phyloP scores from a whole-genome alignment of 2,329 filamentous ascomycete species.

The Sporothrix variecibatus region DNA sequence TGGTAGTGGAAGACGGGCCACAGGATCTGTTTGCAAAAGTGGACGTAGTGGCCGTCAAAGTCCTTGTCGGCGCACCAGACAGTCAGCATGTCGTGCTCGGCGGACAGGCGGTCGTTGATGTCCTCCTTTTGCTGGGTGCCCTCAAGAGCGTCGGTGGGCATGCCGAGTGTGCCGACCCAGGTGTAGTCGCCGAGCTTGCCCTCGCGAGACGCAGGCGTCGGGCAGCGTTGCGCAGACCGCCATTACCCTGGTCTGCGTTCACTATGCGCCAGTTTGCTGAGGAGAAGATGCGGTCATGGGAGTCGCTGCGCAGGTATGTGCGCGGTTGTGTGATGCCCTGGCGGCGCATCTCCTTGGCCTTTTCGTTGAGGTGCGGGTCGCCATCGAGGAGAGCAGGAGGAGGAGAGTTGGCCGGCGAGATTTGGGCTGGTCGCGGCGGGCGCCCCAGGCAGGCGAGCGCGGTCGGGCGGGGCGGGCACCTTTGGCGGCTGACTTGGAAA shows the following conservation, averaged over 20 bases:
- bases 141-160: conserved; percentile 85
- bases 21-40: conserved; percentile 96
- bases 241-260: conserved; percentile 86
- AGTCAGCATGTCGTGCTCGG: conserved; percentile 77
- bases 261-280: conserved; percentile 81
- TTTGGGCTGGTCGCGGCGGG: conserved; percentile 73
- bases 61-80: conserved; percentile 90
- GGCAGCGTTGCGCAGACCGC: conserved; percentile 85
- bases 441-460: conserved; percentile 75
- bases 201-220: conserved; percentile 72
- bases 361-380: conserved; percentile 53
- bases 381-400: conserved; percentile 77
- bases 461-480: conserved; percentile 64
- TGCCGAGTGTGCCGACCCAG: conserved; percentile 92
- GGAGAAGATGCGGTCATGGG: conserved; percentile 70
- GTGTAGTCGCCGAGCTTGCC: conserved; percentile 72
- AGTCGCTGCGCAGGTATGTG: conserved; percentile 56
- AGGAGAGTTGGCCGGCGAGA: conserved; percentile 71
- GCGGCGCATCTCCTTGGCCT: conserved; percentile 59
- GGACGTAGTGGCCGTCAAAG: conserved; percentile 90
- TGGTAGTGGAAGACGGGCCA: conserved; percentile 99
- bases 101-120: conserved; percentile 78
- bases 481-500: conserved; percentile 40
- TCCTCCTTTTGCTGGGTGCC: conserved; percentile 74
- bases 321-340: conserved; percentile 61